Percentiles rank a stretch among this genome's conserved stretches.
Conservation (phyloP, 306 rosid species). For the Cicer pinnatifidum region DNA sequence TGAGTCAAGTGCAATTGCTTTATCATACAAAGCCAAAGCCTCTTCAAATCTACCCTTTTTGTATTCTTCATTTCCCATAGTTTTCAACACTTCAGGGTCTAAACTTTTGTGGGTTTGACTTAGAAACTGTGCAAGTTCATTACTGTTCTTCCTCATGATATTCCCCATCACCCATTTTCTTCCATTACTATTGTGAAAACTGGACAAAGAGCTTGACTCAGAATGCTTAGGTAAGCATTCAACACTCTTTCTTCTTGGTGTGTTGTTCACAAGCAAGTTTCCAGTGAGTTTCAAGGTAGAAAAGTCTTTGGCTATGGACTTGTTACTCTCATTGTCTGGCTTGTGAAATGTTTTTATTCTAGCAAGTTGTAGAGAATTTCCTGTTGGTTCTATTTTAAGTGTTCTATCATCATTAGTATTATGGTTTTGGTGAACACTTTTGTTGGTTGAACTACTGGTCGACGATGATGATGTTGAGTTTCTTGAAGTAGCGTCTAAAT, state of each 20-base stretch:
- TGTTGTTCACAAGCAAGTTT: conserved; percentile 50
- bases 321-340: conserved; percentile 41
- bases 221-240: conserved; percentile 39
- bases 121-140: conserved; percentile 45
- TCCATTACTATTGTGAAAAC: conserved; percentile 21
- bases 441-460: conserved; percentile 48
- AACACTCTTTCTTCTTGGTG: conserved; percentile 49
- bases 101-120: conserved; percentile 44
- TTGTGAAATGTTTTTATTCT: conserved; percentile 44
- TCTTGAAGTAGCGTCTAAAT: conserved; percentile 64
- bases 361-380: conserved; percentile 48
- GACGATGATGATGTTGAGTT: conserved; percentile 72
- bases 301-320: conserved; percentile 37
- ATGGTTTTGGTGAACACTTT: conserved; percentile 42
- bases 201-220: conserved; percentile 38
- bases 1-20: conserved; percentile 74
- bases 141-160: conserved; percentile 65
- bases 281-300: conserved; percentile 62
- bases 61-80: conserved; percentile 80
- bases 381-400: conserved; percentile 40
- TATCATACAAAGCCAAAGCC: conserved; percentile 72
- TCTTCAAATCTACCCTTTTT: conserved; percentile 65
- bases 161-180: conserved; percentile 71
- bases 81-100: conserved; percentile 75
- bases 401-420: conserved; percentile 44